These are phyloP conservation scores for Yamadazyma oceani DNA, from an alignment of 1,139 yeast species.

Conservation along the genomic window DNA sequence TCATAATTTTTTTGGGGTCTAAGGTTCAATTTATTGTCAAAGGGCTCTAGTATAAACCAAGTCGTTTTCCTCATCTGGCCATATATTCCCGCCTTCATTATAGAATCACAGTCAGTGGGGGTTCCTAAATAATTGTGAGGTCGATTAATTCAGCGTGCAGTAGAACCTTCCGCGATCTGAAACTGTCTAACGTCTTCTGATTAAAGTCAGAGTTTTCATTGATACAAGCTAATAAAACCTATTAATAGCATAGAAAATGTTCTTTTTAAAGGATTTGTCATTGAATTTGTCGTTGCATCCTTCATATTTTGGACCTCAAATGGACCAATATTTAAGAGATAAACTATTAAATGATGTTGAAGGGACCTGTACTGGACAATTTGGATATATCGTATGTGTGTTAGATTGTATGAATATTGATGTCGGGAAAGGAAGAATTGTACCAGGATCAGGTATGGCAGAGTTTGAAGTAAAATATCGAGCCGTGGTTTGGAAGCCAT, in stretches of 20 bases:
- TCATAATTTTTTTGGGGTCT: no score
- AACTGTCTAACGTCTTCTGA: no score
- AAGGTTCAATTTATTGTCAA: no score
- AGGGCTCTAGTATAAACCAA: no score
- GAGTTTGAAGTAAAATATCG: conserved; percentile 95
- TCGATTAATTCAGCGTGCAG: no score
- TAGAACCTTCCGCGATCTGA: no score
- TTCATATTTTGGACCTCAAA: conserved; percentile 95
- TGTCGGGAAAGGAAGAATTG: conserved; percentile 90
- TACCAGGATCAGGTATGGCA: conserved; percentile 90
- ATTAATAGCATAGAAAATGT: conserved; percentile 33
- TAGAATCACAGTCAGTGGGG: no score
- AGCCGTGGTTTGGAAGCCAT: conserved; percentile 98
- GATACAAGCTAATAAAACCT: no score
- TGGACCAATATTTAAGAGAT: conserved; percentile 89
- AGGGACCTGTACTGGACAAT: conserved; percentile 98
- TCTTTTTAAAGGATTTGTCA: conserved; percentile 77
- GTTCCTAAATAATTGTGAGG: no score
- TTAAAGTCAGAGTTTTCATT: no score
- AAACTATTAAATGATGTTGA: conserved; percentile 93
- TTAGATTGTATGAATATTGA: conserved; percentile 93
- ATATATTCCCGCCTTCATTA: no score
- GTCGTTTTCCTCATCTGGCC: no score
- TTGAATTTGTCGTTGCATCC: conserved; percentile 93
- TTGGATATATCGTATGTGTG: conserved; percentile 96